phyloP scores from a whole-genome alignment of 208 protist species.

The Wallacemonas rigidus region DNA sequence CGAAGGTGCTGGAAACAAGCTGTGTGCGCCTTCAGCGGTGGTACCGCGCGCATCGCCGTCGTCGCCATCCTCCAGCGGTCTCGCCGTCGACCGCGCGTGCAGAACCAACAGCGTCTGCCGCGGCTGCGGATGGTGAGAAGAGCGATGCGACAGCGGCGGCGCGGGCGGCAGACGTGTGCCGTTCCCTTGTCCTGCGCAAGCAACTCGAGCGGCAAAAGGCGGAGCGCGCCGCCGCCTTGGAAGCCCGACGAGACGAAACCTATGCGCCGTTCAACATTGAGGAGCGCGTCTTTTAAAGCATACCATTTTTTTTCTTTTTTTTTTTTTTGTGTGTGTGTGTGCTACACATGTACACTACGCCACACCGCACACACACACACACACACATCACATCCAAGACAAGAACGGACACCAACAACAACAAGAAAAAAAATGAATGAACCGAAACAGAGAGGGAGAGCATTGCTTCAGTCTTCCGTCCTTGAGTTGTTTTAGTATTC shows the following conservation, averaged over 20 bases:
- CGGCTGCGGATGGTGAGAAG: too few species aligned
- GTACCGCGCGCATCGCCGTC: constrained; percentile 47
- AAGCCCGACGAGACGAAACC: constrained; percentile 17
- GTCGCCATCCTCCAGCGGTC: constrained; percentile 2
- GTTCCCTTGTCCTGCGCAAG: background rate
- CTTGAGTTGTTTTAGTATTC: too few species aligned
- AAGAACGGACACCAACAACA: too few species aligned
- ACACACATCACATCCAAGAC: too few species aligned
- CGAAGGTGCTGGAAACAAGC: constrained; percentile 39
- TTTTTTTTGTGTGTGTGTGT: background rate
- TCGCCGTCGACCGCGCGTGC: background rate
- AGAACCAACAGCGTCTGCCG: too few species aligned
- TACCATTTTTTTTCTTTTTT: background rate
- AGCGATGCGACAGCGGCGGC: background rate
- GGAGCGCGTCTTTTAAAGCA: constrained; percentile 16
- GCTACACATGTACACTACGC: too few species aligned
- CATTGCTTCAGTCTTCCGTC: too few species aligned
- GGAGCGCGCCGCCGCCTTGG: constrained; percentile 1
- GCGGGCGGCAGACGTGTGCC: constrained; percentile 13
- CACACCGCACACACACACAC: too few species aligned
- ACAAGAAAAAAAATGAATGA: too few species aligned
- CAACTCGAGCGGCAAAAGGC: constrained; percentile 9
- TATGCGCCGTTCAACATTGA: constrained; percentile 24
- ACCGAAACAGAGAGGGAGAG: too few species aligned
- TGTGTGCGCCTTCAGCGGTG: constrained; percentile 62